These are phyloP conservation scores for Fragilaria crotonensis DNA, from an alignment of 108 stramenopile species.

Conservation along the genomic window DNA sequence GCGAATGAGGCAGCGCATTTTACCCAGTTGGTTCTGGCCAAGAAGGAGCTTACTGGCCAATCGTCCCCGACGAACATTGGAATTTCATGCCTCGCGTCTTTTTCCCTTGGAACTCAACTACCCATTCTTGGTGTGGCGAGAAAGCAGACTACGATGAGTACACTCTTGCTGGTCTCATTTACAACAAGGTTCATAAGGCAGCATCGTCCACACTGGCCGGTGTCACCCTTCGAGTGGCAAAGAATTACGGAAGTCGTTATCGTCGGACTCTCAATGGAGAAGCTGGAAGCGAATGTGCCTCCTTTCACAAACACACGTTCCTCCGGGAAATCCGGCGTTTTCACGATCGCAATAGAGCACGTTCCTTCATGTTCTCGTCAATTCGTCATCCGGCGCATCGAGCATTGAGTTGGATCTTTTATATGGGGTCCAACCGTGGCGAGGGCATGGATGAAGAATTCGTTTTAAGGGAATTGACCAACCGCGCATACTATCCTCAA, in stretches of 20 bases:
- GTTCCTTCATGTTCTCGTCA: background rate
- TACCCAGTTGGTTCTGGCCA: background rate
- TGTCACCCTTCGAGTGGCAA: constrained; percentile 17
- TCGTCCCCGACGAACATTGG: background rate
- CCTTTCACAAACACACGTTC: background rate
- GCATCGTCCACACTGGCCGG: constrained; percentile 26
- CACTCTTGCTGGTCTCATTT: constrained; percentile 3
- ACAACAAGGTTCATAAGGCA: constrained; percentile 18
- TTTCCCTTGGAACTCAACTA: background rate
- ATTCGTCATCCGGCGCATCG: background rate
- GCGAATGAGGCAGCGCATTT: too few species aligned
- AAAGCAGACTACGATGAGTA: background rate
- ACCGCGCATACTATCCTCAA: background rate
- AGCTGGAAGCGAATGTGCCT: background rate
- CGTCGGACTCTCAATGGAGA: background rate
- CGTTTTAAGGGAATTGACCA: background rate
- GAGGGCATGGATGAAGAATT: background rate
- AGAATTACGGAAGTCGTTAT: background rate
- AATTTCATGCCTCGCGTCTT: background rate
- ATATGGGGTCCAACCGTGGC: background rate
- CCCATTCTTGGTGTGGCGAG: background rate
- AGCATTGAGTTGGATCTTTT: background rate
- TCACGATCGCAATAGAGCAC: background rate
- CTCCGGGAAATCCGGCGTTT: background rate
- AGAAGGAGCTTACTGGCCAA: background rate